These are phyloP conservation scores for Spirogloea muscicola DNA, from an alignment of 139 green algal genomes.

Conservation along the genomic window DNA sequence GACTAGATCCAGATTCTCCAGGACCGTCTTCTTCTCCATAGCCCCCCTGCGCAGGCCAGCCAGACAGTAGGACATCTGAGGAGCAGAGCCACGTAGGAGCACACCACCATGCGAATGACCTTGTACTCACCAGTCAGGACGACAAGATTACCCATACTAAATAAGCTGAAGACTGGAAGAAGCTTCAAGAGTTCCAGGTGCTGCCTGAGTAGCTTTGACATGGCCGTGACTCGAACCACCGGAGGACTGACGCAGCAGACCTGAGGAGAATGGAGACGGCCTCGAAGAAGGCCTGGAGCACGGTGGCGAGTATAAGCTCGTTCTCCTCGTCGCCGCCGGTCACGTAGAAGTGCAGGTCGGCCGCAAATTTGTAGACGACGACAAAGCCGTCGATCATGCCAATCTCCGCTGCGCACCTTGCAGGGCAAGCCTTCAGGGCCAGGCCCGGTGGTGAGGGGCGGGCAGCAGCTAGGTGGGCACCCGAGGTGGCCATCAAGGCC, in stretches of 20 bases:
- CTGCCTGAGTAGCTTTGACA: too few relatives aligned
- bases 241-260: too few relatives aligned
- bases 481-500: background rate
- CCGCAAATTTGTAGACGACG: conserved; percentile 92
- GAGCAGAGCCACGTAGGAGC: too few relatives aligned
- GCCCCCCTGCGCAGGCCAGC: conserved; percentile 47
- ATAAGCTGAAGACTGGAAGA: too few relatives aligned
- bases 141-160: too few relatives aligned
- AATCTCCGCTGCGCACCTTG: conserved; percentile 79
- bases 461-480: background rate
- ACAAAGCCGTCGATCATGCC: conserved; percentile 94
- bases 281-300: conserved; percentile 86
- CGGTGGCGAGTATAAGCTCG: conserved; percentile 85
- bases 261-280: conserved; percentile 55
- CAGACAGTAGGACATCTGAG: too few relatives aligned
- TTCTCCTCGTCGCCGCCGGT: conserved; percentile 90
- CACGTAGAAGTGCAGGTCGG: conserved; percentile 96
- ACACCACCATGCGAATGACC: too few relatives aligned
- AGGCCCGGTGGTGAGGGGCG: background rate
- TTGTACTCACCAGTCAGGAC: too few relatives aligned
- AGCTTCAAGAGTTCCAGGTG: too few relatives aligned
- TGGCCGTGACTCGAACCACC: too few relatives aligned
- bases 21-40: conserved; percentile 97
- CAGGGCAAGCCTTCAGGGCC: background rate
- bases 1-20: conserved; percentile 98